These are phyloP conservation scores for Pseudogymnoascus sp. DNA, from an alignment of 2,329 filamentous ascomycete species.

Conservation along the genomic window DNA sequence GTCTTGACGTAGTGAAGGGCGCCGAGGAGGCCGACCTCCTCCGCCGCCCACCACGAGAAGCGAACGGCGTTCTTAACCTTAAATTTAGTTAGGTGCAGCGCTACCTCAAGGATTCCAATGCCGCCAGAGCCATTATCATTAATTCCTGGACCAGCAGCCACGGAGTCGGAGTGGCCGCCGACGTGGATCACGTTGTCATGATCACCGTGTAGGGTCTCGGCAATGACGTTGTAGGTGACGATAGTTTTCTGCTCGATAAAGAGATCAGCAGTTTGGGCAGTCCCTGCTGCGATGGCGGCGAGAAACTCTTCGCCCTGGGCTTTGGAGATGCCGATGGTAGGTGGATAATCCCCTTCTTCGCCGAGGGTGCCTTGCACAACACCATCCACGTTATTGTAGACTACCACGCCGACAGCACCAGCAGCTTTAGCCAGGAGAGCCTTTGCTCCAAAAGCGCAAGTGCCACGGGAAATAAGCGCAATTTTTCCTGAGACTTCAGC, in stretches of 20 bases:
- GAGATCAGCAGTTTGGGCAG: conserved; percentile 13
- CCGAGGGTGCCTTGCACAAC: conserved; percentile 15
- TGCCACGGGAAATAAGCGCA: conserved; percentile 44
- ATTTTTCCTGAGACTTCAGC: conserved; percentile 33
- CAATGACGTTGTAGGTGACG: conserved; percentile 25
- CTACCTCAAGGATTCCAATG: conserved; percentile 50
- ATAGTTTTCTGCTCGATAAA: conserved; percentile 11
- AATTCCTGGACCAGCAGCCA: conserved; percentile 53
- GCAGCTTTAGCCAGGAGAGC: conserved; percentile 43
- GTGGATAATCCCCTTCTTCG: conserved; percentile 12
- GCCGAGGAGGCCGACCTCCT: conserved; percentile 56
- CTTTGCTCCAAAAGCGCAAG: conserved; percentile 49
- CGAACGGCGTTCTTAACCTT: conserved; percentile 51
- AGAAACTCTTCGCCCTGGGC: conserved; percentile 14
- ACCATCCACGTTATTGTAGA: conserved; percentile 15
- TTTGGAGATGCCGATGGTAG: conserved; percentile 14
- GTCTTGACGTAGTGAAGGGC: conserved; percentile 47
- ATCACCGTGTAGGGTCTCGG: conserved; percentile 50
- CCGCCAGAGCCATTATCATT: conserved; percentile 58
- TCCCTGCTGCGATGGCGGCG: conserved; percentile 9
- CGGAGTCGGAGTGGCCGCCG: conserved; percentile 54
- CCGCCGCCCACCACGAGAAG: conserved; percentile 56
- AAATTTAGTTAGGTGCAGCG: conserved; percentile 49
- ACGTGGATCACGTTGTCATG: conserved; percentile 50
- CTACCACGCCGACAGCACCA: conserved; percentile 47